Base-by-base conservation (phyloP, 1,284 basidiomycete species). In the Cutaneotrichosporon sp. region DNA sequence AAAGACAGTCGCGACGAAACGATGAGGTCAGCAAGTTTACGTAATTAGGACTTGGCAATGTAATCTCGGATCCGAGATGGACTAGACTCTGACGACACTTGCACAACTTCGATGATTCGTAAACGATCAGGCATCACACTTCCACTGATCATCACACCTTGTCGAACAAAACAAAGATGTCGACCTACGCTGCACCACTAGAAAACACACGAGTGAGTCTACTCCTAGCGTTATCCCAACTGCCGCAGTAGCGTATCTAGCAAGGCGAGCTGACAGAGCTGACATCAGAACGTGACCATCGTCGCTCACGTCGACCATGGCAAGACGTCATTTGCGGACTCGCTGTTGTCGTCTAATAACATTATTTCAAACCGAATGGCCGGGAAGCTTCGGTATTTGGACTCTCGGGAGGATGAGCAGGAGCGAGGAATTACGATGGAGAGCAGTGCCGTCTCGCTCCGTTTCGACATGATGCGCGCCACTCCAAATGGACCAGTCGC, bases 381-480 rank as follows among this genome's bases (percentile, higher is more conserved):
- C 0, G 96, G 96, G 20, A 97, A 97, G 74, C 84, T 98, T 70
- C 81, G 96, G 52, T 98, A 96, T 73, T 79, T 98, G 44, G 96
- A 99, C 72, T 91, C 88, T 54, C 80, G 96, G 61, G 92, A 96
- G 70, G 96, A 98, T 66, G 96, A 99, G 71, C 94, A 98, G 70
- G 86, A 97, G 75, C 79, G 96, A 45, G 96, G 96, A 1, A 98
- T 99, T 61, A 98, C 96, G 0, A 98, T 99, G 94, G 93, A 99
- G 75, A 90, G 88, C 60, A 93, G 90, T 69, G 92, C 96, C 1
- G 88, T 92, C 3, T 90, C 89, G 11, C 77, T 93, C 46, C 82
- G 84, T 59, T 94, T 93, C 63, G 86, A 76, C 54, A 77, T 88
- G 61, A 80, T 82, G 76, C 84, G 83, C 45, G 77, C 79, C 43